Evolutionary conservation across 805 yeast genomes (phyloP), one percentile per base, ranked within the genome.

Genomic region (Starmerella bombicola): DNA sequence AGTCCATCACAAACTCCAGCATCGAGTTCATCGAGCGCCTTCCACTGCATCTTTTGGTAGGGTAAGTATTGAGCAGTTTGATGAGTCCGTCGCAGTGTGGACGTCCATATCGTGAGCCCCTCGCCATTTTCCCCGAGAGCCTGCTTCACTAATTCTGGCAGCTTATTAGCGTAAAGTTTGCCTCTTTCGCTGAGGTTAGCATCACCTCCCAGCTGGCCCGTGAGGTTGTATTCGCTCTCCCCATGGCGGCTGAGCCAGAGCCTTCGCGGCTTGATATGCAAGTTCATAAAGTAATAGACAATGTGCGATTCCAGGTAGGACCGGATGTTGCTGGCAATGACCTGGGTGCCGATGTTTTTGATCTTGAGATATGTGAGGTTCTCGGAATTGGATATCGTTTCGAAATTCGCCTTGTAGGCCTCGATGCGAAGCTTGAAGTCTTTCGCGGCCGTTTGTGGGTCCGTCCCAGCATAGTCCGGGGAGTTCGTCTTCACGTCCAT

Each of bases 1-100:
- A 88, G 72, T 5, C 96, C 97, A 61, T 88, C 98, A 60, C 97
- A 88, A 19, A 83, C 86, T 9, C 98, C 98, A 0, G 96, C 97
- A 59, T 88, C 97, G 47, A 88, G 71, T 63, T 88, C 98, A 59
- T 88, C 97, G 51, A 88, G 66, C 0, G 97, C 97, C 61, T 91
- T 91, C 99, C 98, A 88, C 48, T 78, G 80, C 50, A 85, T 67
- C 58, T 85, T 78, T 45, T 78, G 76, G 60, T 80, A 83, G 1
- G 91, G 84, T 52, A 88, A 67, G 57, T 68, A 70, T 44, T 80
- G 74, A 1, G 95, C 88, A 1, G 97, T 88, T 59, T 88, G 94
- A 60, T 83, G 91, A 5, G 98, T 88, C 61, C 98, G 70, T 48
- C 69, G 75, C 51, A 88, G 68, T 0, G 96, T 88, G 2, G 95